Evolutionary conservation across 106 monocot species (phyloP).

Genomic region (Cymbidium sinense): DNA sequence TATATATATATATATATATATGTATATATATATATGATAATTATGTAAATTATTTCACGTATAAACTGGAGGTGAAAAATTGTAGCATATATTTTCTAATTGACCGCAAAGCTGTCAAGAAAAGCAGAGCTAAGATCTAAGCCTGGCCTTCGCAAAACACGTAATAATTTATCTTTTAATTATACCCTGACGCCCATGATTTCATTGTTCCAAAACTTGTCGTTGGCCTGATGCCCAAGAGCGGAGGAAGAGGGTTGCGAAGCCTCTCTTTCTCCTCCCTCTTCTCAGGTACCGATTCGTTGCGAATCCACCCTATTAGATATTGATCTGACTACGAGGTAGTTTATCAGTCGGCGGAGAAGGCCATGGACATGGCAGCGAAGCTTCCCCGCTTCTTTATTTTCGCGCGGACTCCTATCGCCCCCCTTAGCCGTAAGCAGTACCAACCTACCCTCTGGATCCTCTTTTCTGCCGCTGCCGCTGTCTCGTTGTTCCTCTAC

Average conservation of each 20-base stretch:
- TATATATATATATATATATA: no score
- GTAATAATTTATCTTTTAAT: no score
- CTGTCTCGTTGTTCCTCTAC: conserved; percentile 19
- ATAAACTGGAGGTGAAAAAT: no score
- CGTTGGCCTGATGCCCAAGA: background rate
- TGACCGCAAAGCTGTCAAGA: no score
- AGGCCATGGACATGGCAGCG: background rate
- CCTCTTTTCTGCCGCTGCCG: conserved; percentile 12
- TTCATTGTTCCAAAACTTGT: no score
- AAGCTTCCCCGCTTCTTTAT: conserved; percentile 11
- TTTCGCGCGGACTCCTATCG: conserved; percentile 12
- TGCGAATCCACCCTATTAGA: background rate
- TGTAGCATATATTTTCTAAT: no score
- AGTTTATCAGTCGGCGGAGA: background rate
- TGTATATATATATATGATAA: no score
- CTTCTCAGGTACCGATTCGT: background rate
- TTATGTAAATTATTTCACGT: no score
- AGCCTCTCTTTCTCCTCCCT: background rate
- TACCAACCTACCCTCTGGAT: conserved; percentile 2
- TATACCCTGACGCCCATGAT: no score
- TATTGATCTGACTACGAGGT: background rate
- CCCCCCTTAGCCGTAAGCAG: conserved; percentile 11
- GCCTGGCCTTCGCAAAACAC: no score
- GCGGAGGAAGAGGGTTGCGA: background rate
- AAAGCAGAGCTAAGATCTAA: no score